Evolutionary conservation across 1,284 basidiomycete species (phyloP), one percentile per base, ranked within the genome.

Genomic region (Ceratobasidium papillatum): DNA sequence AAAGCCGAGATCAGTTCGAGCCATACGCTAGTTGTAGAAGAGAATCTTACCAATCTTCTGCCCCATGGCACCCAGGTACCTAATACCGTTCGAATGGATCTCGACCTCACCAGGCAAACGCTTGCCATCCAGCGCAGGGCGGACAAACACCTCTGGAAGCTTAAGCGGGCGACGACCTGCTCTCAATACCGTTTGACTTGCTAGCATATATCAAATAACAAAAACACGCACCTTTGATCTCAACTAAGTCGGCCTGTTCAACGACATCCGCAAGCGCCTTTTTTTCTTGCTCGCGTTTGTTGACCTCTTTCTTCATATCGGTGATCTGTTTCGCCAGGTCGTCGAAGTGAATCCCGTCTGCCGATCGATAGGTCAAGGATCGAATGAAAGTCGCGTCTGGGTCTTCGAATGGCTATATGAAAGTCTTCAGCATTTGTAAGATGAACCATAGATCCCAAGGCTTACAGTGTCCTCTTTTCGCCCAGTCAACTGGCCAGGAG

Each of bases 261-360:
- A 99, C 90, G 41, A 99, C 96, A 80, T 99, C 97, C 0, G 97
- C 96, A 89, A 99, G 91, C 82, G 98, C 96, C 84, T 97, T 97
- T 86, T 95, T 94, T 83, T 99, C 96, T 75, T 96, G 95, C 80
- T 99, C 97, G 52, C 95, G 90, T 85, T 99, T 99, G 80, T 95
- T 96, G 45, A 95, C 95, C 74, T 95, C 93, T 83, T 98, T 99
- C 86, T 98, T 98, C 80, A 99, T 83, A 75, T 96, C 96, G 0
- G 93, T 96, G 77, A 99, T 99, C 80, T 95, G 92, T 82, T 94
- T 96, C 82, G 88, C 93, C 22, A 99, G 88, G 77, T 89, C 90
- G 79, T 96, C 91, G 81, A 99, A 96, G 68, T 96, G 95, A 78
- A 92, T 90, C 19, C 89, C 89, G 79, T 99, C 96, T 14, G 91